Conservation (phyloP, 78 protist genomes). For the Capsaspora owczarzaki region DNA sequence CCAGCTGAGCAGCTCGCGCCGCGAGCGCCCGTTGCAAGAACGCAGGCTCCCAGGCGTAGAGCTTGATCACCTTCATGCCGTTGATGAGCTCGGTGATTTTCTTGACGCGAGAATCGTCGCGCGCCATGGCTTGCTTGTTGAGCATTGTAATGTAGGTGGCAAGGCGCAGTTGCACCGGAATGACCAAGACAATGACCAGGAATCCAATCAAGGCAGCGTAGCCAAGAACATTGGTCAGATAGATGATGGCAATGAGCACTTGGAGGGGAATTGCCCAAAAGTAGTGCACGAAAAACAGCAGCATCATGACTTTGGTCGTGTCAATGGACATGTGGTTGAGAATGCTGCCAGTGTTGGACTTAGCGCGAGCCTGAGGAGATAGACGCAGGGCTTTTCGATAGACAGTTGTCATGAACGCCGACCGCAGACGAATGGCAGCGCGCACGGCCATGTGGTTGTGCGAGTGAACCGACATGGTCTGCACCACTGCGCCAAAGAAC, state of each 20-base stretch:
- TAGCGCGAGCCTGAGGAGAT: not conserved
- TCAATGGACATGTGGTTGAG: slow-evolving; percentile 67
- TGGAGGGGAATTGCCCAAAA: slow-evolving; percentile 19
- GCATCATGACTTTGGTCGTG: slow-evolving; percentile 38
- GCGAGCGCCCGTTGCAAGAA: slow-evolving; percentile 29
- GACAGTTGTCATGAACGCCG: not conserved
- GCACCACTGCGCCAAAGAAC: not conserved
- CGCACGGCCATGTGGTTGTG: not conserved
- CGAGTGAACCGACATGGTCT: not conserved
- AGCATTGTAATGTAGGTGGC: not conserved
- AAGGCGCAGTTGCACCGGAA: slow-evolving; percentile 31
- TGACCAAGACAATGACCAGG: slow-evolving; percentile 36
- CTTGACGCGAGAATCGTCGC: slow-evolving; percentile 8
- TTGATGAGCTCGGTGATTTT: slow-evolving; percentile 34
- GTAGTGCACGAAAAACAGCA: not conserved
- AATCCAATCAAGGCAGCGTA: slow-evolving; percentile 40
- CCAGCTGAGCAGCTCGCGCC: slow-evolving; percentile 28
- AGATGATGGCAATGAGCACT: slow-evolving; percentile 13
- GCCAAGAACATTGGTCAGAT: slow-evolving; percentile 29
- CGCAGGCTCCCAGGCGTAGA: slow-evolving; percentile 64
- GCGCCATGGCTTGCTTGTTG: not conserved
- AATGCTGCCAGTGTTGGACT: slow-evolving; percentile 43
- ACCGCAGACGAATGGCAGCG: not conserved
- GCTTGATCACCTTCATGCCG: slow-evolving; percentile 65
- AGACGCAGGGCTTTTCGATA: not conserved